Evolutionary conservation across 2,329 filamentous ascomycete genomes (phyloP).

Genomic region (Beauveria medogensis): DNA sequence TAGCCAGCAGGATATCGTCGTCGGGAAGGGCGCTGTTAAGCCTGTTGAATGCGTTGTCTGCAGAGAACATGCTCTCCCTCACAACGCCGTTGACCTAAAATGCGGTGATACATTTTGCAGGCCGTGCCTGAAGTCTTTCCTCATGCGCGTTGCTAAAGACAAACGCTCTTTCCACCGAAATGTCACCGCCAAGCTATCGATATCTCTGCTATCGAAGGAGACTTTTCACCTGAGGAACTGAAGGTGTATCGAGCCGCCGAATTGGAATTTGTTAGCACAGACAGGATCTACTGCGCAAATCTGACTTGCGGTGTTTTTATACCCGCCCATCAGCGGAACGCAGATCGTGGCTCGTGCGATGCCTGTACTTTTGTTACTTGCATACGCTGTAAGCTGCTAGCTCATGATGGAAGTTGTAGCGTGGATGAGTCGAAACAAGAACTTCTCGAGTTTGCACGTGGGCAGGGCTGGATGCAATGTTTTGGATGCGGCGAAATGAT

Average conservation of each 20-base stretch:
- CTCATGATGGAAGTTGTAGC: slow-evolving; percentile 4
- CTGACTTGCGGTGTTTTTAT: slow-evolving; percentile 7
- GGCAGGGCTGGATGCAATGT: slow-evolving; percentile 7
- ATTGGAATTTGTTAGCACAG: slow-evolving; percentile 8
- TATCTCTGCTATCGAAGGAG: slow-evolving; percentile 2
- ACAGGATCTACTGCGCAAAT: slow-evolving; percentile 11
- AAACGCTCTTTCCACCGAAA: slow-evolving; percentile 11
- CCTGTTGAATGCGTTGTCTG: no score
- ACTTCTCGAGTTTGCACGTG: not conserved
- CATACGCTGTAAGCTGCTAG: slow-evolving; percentile 5
- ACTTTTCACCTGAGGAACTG: slow-evolving; percentile 9
- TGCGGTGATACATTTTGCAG: slow-evolving; percentile 10
- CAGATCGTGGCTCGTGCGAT: slow-evolving; percentile 1
- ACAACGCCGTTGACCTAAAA: not conserved
- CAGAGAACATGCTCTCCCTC: not conserved
- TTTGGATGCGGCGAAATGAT: slow-evolving; percentile 12
- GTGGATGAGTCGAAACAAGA: slow-evolving; percentile 5
- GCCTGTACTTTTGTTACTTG: slow-evolving; percentile 6
- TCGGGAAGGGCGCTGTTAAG: no score
- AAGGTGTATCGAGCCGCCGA: slow-evolving; percentile 4
- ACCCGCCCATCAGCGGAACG: slow-evolving; percentile 4
- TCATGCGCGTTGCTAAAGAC: slow-evolving; percentile 8
- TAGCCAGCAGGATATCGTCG: no score
- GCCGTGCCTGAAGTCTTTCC: slow-evolving; percentile 11
- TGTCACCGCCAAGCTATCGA: slow-evolving; percentile 10